These are phyloP conservation scores for Phytophthora syringae DNA, from an alignment of 352 stramenopile species.

Conservation along the genomic window DNA sequence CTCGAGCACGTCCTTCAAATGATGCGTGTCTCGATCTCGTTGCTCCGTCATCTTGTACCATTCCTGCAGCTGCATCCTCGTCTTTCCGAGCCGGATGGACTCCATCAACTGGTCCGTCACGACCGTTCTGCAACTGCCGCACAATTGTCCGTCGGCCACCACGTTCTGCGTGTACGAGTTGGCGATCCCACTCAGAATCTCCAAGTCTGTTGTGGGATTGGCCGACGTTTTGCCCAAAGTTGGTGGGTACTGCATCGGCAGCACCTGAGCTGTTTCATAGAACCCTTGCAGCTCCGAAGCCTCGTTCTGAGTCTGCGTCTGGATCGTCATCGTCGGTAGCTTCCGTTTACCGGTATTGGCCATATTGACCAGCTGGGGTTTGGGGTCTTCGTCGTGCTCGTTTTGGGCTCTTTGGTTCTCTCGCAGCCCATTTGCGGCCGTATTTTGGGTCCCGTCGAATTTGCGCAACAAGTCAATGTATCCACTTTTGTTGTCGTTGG, in stretches of 20 bases:
- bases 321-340: slow-evolving; percentile 36
- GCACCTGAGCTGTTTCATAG: slow-evolving; percentile 59
- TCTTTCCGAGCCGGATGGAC: slow-evolving; percentile 73
- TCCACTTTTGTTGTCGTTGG: slow-evolving; percentile 88
- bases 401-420: slow-evolving; percentile 28
- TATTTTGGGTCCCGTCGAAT: slow-evolving; percentile 48
- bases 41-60: slow-evolving; percentile 57
- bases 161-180: slow-evolving; percentile 80
- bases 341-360: slow-evolving; percentile 73
- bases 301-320: slow-evolving; percentile 22
- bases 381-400: slow-evolving; percentile 30
- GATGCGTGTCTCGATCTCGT: slow-evolving; percentile 67
- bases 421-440: slow-evolving; percentile 18
- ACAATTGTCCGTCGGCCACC: slow-evolving; percentile 56
- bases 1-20: slow-evolving; percentile 67
- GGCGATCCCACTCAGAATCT: slow-evolving; percentile 86
- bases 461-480: slow-evolving; percentile 78
- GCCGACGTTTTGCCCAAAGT: slow-evolving; percentile 29
- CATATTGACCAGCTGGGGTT: slow-evolving; percentile 34
- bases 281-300: slow-evolving; percentile 59
- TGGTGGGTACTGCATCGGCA: slow-evolving; percentile 73
- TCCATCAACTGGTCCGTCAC: slow-evolving; percentile 81
- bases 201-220: slow-evolving; percentile 65
- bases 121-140: slow-evolving; percentile 63
- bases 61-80: slow-evolving; percentile 73